Evolutionary conservation across 2,329 filamentous ascomycete species (phyloP).

Genomic region (Nothopassalora personata): DNA sequence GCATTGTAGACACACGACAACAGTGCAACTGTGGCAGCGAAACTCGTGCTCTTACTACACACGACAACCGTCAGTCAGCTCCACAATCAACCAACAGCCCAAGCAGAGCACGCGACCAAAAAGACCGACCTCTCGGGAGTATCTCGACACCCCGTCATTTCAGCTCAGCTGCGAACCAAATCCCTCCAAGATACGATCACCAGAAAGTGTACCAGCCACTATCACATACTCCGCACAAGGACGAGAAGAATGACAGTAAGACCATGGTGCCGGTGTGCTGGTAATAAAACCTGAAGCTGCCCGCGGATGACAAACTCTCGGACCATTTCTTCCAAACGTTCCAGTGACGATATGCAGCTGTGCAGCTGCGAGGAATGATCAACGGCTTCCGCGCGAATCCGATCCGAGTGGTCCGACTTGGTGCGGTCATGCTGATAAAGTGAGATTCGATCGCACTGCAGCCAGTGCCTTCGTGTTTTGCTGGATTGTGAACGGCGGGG

Average conservation of each 20-base stretch:
- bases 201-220: background rate
- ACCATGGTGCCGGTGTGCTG: background rate
- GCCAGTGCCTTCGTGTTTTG: background rate
- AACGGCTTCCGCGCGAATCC: background rate
- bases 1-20: conserved; percentile 24
- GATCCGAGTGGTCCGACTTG: background rate
- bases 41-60: conserved; percentile 3
- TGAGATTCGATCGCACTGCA: background rate
- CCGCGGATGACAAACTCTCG: background rate
- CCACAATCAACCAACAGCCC: background rate
- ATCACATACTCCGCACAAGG: background rate
- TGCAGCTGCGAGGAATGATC: background rate
- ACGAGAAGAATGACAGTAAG: background rate
- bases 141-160: conserved; percentile 1
- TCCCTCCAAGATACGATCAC: background rate
- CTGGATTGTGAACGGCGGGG: background rate
- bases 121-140: background rate
- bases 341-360: background rate
- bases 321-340: background rate
- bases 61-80: background rate
- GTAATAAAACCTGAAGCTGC: background rate
- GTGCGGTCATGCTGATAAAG: background rate
- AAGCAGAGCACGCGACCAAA: background rate
- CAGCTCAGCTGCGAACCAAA: background rate
- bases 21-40: conserved; percentile 20